phyloP scores from a whole-genome alignment of 345 rosid species.

The Eutrema heterophyllum region DNA sequence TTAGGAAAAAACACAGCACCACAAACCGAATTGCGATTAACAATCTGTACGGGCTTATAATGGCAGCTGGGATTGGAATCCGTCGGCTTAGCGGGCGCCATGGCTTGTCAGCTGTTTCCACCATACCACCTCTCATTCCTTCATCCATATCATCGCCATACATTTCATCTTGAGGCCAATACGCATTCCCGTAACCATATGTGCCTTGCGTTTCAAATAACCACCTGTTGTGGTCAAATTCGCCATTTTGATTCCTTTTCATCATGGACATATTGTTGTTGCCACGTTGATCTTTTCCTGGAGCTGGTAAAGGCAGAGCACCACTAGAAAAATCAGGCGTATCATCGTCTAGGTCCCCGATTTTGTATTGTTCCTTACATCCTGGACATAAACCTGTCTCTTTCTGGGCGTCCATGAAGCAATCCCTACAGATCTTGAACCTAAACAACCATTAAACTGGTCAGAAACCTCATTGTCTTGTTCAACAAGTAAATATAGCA shows the following conservation, averaged over 20 bases:
- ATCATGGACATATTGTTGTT: slow-evolving; percentile 72
- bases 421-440: slow-evolving; percentile 94
- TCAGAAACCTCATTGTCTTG: neutral
- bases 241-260: slow-evolving; percentile 77
- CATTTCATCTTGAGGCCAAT: slow-evolving; percentile 67
- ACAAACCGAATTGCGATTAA: slow-evolving; percentile 51
- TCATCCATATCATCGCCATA: slow-evolving; percentile 61
- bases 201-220: slow-evolving; percentile 82
- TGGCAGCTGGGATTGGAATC: slow-evolving; percentile 45
- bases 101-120: slow-evolving; percentile 74
- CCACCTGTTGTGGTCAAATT: slow-evolving; percentile 88
- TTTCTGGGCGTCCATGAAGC: slow-evolving; percentile 85
- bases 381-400: slow-evolving; percentile 84
- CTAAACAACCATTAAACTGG: slow-evolving; percentile 30
- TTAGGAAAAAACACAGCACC: slow-evolving; percentile 66
- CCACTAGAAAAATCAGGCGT: slow-evolving; percentile 48
- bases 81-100: slow-evolving; percentile 83
- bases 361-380: slow-evolving; percentile 79
- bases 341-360: slow-evolving; percentile 68
- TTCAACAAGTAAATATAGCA: neutral
- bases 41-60: slow-evolving; percentile 86
- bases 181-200: slow-evolving; percentile 84
- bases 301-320: slow-evolving; percentile 68
- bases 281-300: slow-evolving; percentile 33
- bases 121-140: slow-evolving; percentile 45